These are phyloP conservation scores for Penstemon davidsonii DNA, from an alignment of 257 asterid genomes.

Conservation along the genomic window DNA sequence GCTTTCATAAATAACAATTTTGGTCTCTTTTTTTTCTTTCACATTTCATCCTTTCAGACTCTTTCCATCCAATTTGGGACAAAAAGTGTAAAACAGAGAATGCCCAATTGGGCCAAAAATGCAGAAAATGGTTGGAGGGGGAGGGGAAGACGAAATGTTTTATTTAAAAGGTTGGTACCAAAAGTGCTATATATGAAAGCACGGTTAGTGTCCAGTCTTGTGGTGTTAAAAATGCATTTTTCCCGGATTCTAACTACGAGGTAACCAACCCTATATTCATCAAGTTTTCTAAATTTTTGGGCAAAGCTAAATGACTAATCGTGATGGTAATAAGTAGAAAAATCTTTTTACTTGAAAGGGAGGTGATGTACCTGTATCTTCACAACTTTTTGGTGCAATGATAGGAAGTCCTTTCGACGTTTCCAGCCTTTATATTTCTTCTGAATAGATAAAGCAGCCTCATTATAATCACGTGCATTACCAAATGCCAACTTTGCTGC, in stretches of 20 bases:
- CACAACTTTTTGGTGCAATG: constrained; percentile 86
- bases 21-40: too few species aligned
- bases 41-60: too few species aligned
- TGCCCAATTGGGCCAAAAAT: neutral
- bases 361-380: constrained; percentile 78
- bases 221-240: too few species aligned
- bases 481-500: constrained; percentile 66
- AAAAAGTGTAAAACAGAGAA: neutral
- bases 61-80: too few species aligned
- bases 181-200: too few species aligned
- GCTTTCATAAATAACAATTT: too few species aligned
- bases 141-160: too few species aligned
- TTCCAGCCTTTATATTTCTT: constrained; percentile 91
- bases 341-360: constrained; percentile 11
- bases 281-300: neutral
- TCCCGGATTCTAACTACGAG: too few species aligned
- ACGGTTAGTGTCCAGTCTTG: too few species aligned
- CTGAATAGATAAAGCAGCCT: constrained; percentile 90
- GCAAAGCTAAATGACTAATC: neutral
- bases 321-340: neutral
- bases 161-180: too few species aligned
- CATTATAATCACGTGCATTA: constrained; percentile 55
- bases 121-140: neutral
- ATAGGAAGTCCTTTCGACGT: constrained; percentile 79
- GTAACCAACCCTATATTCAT: neutral